Conservation (phyloP, 139 green algal species). For the Tetratostichococcus sp. region DNA sequence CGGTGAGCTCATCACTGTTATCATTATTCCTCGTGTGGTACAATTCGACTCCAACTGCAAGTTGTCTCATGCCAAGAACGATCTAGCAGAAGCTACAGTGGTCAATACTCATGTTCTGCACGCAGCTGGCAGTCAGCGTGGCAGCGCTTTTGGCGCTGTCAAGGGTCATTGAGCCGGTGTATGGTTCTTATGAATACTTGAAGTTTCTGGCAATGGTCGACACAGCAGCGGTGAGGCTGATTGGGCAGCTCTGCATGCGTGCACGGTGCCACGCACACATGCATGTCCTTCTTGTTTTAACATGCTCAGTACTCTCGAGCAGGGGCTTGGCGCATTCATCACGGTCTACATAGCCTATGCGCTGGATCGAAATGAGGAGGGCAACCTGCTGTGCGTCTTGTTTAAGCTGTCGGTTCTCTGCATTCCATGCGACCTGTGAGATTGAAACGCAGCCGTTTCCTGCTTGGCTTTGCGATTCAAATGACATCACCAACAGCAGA, state of each 20-base stretch:
- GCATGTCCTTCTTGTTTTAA: too few species aligned
- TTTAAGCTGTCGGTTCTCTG: too few species aligned
- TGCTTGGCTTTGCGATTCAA: too few species aligned
- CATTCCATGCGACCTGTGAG: too few species aligned
- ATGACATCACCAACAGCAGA: too few species aligned
- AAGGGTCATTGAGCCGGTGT: slow-evolving; percentile 76
- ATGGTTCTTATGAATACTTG: slow-evolving; percentile 76
- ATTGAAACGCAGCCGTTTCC: too few species aligned
- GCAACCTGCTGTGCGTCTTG: slow-evolving; percentile 46
- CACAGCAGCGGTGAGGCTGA: slow-evolving; percentile 14
- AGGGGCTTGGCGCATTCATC: slow-evolving; percentile 50
- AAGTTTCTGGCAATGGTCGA: slow-evolving; percentile 70
- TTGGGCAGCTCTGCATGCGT: too few species aligned
- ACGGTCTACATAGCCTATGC: slow-evolving; percentile 60
- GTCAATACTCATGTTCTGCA: background rate
- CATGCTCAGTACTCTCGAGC: background rate
- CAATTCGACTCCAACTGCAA: too few species aligned
- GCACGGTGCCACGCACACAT: too few species aligned
- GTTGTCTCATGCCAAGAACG: too few species aligned
- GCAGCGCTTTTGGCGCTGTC: slow-evolving; percentile 63
- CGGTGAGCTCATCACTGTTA: slow-evolving; percentile 3
- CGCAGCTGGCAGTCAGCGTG: slow-evolving; percentile 59
- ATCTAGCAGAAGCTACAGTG: too few species aligned
- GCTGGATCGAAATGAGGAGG: slow-evolving; percentile 23
- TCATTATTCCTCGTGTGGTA: background rate